Evolutionary conservation across 140 eudicot genomes (phyloP), one percentile per base, ranked within the genome.

Genomic region (Senecio squalidus): DNA sequence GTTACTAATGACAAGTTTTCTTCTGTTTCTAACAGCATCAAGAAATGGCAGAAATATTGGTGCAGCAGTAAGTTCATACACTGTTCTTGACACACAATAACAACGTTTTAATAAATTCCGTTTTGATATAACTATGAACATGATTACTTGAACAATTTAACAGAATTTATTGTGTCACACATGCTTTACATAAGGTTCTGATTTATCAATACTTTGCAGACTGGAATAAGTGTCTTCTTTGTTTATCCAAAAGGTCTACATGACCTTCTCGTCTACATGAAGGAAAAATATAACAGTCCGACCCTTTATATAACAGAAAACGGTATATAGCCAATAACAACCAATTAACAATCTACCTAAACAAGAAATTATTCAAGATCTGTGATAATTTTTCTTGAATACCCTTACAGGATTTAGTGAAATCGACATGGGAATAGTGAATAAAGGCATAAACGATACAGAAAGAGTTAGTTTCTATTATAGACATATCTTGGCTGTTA

Each of bases 191-290:
- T 26, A 25, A 39, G 5, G 36, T 45, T 61, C 17, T 61, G 30
- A 28, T 61, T n/a, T 28, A 47, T 16, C 53, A 27, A 43, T 44
- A 22, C 9, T 61, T 20, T 61, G 49, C 65, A 80, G 77, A 40
- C 74, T 8, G 79, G 58, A 36, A 58, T 68, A 2, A 25, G 25
- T 14, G 28, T 36, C 22, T 52, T 76, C 11, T 62, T 51, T 43
- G 72, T 63, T 8, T 76, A 71, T 64, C 87, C 87, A 2, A 51
- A 55, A 46, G 87, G 87, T 13, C 72, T 80, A 13, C 58, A 55
- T 39, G 75, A 68, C 34, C 77, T 80, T 30, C 47, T 80, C 20
- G 60, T 68, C 34, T 41, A 80, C 57, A 80, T 72, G 33, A 80
- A 76, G 67, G 52, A 68, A 23, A 72, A 63, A n/a, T 76, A 80